These are phyloP conservation scores for Torulaspora globosa DNA, from an alignment of 1,139 yeast species.

Conservation along the genomic window DNA sequence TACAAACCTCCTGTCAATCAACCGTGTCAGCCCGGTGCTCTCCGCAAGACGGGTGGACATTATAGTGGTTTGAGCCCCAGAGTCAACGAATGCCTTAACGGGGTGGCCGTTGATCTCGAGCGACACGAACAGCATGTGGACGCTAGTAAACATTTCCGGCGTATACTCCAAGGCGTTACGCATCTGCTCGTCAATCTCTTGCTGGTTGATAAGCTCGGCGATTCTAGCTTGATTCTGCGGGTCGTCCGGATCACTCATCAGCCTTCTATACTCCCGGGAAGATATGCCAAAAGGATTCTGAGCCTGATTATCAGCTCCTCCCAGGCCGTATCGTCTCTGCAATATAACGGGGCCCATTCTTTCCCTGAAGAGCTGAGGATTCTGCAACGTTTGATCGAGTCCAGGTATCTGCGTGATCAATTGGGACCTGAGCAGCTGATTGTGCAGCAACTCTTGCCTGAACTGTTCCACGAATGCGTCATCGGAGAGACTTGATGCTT, in stretches of 20 bases:
- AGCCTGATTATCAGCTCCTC: conserved; percentile 24
- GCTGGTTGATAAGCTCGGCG: conserved; percentile 63
- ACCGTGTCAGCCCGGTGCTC: conserved; percentile 60
- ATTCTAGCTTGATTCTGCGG: conserved; percentile 68
- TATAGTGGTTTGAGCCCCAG: conserved; percentile 92
- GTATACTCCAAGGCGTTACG: conserved; percentile 76
- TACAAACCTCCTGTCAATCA: conserved; percentile 75
- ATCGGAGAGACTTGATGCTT: conserved; percentile 30
- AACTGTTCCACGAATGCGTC: conserved; percentile 48
- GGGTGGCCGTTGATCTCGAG: conserved; percentile 73
- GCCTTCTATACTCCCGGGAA: conserved; percentile 48
- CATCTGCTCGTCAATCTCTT: conserved; percentile 74
- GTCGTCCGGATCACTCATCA: conserved; percentile 65
- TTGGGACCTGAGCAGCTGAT: conserved; percentile 42
- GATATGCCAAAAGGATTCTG: conserved; percentile 36
- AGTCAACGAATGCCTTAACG: conserved; percentile 90
- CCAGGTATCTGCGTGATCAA: conserved; percentile 42
- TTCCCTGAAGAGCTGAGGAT: conserved; percentile 51
- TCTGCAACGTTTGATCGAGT: conserved; percentile 45
- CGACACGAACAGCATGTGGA: conserved; percentile 77
- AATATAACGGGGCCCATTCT: conserved; percentile 40
- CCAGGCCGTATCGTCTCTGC: conserved; percentile 30
- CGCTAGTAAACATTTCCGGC: conserved; percentile 83
- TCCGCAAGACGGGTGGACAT: conserved; percentile 75
- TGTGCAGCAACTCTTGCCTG: conserved; percentile 46